A percentile compares a stretch with the other conserved stretches of the same genome.
Conservation (phyloP, 345 rosid genomes). For the Psidium guajava region DNA sequence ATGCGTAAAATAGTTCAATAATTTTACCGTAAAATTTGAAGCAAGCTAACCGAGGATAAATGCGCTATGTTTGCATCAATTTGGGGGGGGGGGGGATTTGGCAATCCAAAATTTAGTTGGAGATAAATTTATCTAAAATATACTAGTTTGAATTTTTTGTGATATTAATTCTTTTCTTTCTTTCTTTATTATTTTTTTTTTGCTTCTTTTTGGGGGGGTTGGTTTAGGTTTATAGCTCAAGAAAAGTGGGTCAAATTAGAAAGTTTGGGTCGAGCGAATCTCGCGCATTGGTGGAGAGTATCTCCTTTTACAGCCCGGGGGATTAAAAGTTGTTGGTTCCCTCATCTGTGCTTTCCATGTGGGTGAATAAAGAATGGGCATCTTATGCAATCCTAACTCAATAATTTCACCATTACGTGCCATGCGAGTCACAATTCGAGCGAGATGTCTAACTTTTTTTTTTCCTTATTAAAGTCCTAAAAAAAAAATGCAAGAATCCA, state of each 20-base stretch:
- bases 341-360: background rate
- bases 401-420: background rate
- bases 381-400: background rate
- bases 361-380: background rate
- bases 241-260: background rate
- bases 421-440: background rate
- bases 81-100: too few relatives aligned
- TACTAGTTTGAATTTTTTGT: too few relatives aligned
- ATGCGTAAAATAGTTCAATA: too few relatives aligned
- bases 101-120: too few relatives aligned
- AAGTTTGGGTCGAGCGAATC: background rate
- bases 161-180: too few relatives aligned
- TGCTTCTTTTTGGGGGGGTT: background rate
- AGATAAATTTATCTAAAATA: too few relatives aligned
- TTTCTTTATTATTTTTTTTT: fast-evolving
- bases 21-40: too few relatives aligned
- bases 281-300: background rate
- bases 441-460: too few relatives aligned
- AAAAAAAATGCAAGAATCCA: too few relatives aligned
- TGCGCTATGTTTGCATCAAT: too few relatives aligned
- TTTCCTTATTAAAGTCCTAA: too few relatives aligned
- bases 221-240: background rate
- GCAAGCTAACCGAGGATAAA: too few relatives aligned
- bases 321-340: background rate
- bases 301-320: background rate